Evolutionary conservation across 2,329 filamentous ascomycete genomes (phyloP).

Genomic region (Exophiala sp.): DNA sequence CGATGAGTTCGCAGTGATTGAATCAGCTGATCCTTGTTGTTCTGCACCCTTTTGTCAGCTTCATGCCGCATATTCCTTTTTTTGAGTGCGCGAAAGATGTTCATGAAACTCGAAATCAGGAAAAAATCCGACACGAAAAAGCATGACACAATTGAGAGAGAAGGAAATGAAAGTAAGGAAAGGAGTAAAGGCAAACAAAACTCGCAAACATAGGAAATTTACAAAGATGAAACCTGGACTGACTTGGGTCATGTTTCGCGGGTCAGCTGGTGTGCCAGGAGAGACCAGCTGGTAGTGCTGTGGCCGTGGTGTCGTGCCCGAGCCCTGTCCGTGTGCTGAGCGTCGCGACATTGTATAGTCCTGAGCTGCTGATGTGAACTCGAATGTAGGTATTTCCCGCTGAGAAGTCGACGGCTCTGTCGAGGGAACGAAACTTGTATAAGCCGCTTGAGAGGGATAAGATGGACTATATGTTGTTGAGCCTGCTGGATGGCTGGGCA

Average conservation of each 20-base stretch:
- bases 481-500: constrained; percentile 10
- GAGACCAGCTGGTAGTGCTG: constrained; percentile 28
- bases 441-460: background rate
- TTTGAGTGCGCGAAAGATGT: constrained; percentile 15
- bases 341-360: constrained; percentile 18
- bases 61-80: background rate
- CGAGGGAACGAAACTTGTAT: background rate
- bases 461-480: constrained; percentile 10
- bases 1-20: constrained; percentile 62
- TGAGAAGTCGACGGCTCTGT: constrained; percentile 6
- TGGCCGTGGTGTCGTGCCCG: constrained; percentile 8
- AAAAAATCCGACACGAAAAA: constrained; percentile 10
- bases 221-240: constrained; percentile 31
- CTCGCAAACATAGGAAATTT: constrained; percentile 28
- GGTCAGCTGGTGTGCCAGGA: constrained; percentile 26
- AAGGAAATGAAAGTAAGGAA: constrained; percentile 13
- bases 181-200: constrained; percentile 11
- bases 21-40: constrained; percentile 56
- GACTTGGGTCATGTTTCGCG: constrained; percentile 28
- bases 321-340: constrained; percentile 8
- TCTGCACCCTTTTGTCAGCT: constrained; percentile 31
- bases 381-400: background rate
- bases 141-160: constrained; percentile 2
- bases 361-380: constrained; percentile 2
- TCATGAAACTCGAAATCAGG: constrained; percentile 1